Evolutionary conservation across 495 filamentous ascomycete genomes (phyloP).

Genomic region (Daldinia grandis): DNA sequence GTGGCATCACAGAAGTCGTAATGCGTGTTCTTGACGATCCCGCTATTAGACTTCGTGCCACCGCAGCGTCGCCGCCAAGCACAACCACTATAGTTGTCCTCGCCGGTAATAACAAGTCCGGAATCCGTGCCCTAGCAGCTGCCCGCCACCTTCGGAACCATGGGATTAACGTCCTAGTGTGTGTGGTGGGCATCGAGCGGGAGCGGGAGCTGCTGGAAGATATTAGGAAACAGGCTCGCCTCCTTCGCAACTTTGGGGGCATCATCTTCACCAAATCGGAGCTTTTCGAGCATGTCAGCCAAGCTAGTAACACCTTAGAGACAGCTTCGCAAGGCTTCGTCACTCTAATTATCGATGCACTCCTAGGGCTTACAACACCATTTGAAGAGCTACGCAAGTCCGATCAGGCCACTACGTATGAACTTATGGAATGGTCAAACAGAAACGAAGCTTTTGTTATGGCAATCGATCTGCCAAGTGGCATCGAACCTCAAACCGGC

Average conservation of each 20-base stretch:
- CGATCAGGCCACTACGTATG: slow-evolving; percentile 82
- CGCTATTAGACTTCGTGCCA: slow-evolving; percentile 59
- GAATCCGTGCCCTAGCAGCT: slow-evolving; percentile 82
- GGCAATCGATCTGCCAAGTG: slow-evolving; percentile 86
- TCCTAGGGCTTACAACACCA: slow-evolving; percentile 81
- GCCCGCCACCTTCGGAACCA: slow-evolving; percentile 87
- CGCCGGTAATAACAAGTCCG: slow-evolving; percentile 87
- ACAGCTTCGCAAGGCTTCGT: slow-evolving; percentile 56
- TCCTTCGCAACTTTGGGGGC: slow-evolving; percentile 81
- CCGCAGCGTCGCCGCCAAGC: slow-evolving; percentile 49
- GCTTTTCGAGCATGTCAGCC: slow-evolving; percentile 59
- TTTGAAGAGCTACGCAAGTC: slow-evolving; percentile 85
- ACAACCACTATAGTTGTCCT: slow-evolving; percentile 76
- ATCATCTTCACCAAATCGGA: slow-evolving; percentile 65
- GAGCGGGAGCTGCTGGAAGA: slow-evolving; percentile 70
- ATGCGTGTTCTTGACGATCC: slow-evolving; percentile 68
- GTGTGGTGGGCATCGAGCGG: slow-evolving; percentile 80
- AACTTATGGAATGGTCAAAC: slow-evolving; percentile 88
- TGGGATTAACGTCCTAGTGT: slow-evolving; percentile 78
- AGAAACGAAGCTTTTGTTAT: slow-evolving; percentile 78
- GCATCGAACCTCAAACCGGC: slow-evolving; percentile 81
- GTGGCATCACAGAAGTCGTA: slow-evolving; percentile 85
- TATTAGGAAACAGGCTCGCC: slow-evolving; percentile 75
- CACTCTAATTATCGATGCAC: slow-evolving; percentile 86
- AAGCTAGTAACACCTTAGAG: slow-evolving; percentile 41